Evolutionary conservation across 768 basidiomycete genomes (phyloP), one percentile per base, ranked within the genome.

Genomic region (Crepidotus variabilis): DNA sequence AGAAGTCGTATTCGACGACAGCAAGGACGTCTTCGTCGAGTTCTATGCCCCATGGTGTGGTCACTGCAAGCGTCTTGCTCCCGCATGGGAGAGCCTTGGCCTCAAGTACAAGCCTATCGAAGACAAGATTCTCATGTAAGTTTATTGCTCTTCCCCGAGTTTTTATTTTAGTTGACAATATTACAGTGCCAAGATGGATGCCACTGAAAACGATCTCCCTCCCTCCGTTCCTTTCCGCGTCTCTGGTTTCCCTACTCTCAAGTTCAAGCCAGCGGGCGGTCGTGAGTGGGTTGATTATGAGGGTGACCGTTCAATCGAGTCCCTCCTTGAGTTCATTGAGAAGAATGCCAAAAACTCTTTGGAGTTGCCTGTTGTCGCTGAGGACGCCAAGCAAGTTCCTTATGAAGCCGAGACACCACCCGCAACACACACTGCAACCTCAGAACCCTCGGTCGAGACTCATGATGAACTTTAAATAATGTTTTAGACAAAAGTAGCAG

Each of bases 1-100:
- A 2, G 76, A 92, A 51, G 77, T 94, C 51, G 88, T 92, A 33
- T 85, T 83, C 59, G 92, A 97, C 67, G 90, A 94, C 60, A 75
- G 77, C 56, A 97, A 97, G 77, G 95, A 98, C 69, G 88, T 98
- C 65, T 94, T 99, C 65, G 79, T 98, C 61, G 96, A 98, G 74
- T 95, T 99, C 74, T 98, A 92, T 65, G 97, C 97, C 49, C 84
- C 93, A 50, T 99, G 97, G 97, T 92, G 91, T 66, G 90, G 91
- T 46, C 93, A 94, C 82, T 95, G 94, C 88, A 97, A 97, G 76
- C 93, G 94, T 65, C 84, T 99, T 63, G 91, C 90, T 71, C 96
- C 97, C 11, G 91, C 76, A 39, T 99, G 94, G 93, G 95, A 98
- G 58, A 82, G 78, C 22, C 84, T 99, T 35, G 97, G 83, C 54